A percentile compares a stretch with the other conserved stretches of the same genome.
Evolutionary conservation across 2,329 filamentous ascomycete genomes (phyloP).

Genomic region (Tricladium varicosporioides): DNA sequence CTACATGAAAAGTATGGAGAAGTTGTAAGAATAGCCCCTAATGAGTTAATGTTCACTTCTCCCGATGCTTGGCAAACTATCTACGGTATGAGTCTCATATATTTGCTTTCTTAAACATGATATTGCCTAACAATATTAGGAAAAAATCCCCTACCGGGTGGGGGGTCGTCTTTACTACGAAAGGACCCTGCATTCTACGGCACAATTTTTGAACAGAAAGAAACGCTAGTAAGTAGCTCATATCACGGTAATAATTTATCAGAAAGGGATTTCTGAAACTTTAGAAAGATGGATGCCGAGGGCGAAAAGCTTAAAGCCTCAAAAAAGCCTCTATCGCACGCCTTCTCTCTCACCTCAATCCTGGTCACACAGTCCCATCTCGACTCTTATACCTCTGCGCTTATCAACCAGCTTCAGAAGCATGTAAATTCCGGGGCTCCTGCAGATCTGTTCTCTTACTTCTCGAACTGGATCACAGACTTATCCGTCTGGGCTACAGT

Average conservation of each 20-base stretch:
- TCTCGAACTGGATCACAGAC: background rate
- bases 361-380: background rate
- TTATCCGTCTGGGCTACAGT: background rate
- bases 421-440: background rate
- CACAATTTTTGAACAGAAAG: background rate
- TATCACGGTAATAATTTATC: no score
- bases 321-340: background rate
- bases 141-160: background rate
- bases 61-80: constrained; percentile 28
- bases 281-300: background rate
- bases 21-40: constrained; percentile 31
- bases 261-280: background rate
- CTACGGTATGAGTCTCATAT: constrained; percentile 20
- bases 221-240: background rate
- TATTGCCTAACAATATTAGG: background rate
- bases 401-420: background rate
- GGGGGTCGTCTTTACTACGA: background rate
- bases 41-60: constrained; percentile 31
- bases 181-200: background rate
- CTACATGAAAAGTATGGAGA: constrained; percentile 10
- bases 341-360: background rate
- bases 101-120: background rate
- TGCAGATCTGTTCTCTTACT: background rate
- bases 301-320: background rate
- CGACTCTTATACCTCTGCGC: background rate